phyloP scores from a whole-genome alignment of 2,329 filamentous ascomycete genomes.

The Exutisphaerella laricina region DNA sequence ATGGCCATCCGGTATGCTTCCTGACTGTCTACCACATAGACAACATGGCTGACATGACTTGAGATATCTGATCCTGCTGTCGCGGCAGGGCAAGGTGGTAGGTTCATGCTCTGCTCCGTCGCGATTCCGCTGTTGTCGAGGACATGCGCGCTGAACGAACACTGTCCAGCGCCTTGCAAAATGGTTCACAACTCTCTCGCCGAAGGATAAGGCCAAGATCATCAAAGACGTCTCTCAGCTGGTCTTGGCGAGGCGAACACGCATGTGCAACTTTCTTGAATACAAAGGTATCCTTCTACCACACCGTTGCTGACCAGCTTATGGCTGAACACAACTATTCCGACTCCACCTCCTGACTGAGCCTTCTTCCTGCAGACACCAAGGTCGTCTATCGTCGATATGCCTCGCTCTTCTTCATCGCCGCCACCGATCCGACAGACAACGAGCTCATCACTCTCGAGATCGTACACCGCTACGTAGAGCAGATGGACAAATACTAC shows the following conservation, averaged over 20 bases:
- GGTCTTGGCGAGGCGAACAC: conserved; percentile 87
- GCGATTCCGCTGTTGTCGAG: background rate
- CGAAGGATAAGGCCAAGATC: conserved; percentile 99
- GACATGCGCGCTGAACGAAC: conserved; percentile 12
- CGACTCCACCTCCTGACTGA: conserved; percentile 14
- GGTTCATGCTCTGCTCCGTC: conserved; percentile 38
- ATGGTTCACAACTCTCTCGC: conserved; percentile 97
- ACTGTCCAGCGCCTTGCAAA: conserved; percentile 82
- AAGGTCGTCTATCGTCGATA: conserved; percentile 99
- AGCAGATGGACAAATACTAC: conserved; percentile 99
- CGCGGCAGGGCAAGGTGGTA: conserved; percentile 98
- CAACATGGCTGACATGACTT: conserved; percentile 16
- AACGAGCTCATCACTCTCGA: conserved; percentile 98
- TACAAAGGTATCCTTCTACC: too few species aligned
- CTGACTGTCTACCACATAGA: background rate
- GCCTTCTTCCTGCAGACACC: conserved; percentile 58
- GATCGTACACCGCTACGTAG: conserved; percentile 97
- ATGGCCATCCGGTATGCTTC: conserved; percentile 53
- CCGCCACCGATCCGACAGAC: conserved; percentile 91
- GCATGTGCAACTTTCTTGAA: conserved; percentile 99
- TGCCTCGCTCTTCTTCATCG: conserved; percentile 98
- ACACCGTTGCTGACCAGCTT: too few species aligned
- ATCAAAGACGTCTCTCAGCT: conserved; percentile 99
- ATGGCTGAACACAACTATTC: conserved; percentile 9
- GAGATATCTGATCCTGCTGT: conserved; percentile 96